These are phyloP conservation scores for Calonectria pseudoturangicola DNA, from an alignment of 2,329 filamentous ascomycete species.

Conservation along the genomic window DNA sequence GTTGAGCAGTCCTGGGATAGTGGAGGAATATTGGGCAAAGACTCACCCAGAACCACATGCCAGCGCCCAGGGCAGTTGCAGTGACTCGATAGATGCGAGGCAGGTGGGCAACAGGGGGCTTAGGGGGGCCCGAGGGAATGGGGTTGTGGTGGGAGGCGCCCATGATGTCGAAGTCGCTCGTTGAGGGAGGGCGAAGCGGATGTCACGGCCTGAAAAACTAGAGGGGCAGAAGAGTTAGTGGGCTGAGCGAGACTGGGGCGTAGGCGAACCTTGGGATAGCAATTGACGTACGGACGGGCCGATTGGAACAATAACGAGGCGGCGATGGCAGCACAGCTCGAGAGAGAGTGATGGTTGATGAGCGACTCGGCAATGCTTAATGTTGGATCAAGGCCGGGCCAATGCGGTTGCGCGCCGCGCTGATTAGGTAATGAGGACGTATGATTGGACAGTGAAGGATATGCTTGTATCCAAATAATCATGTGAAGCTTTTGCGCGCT, in stretches of 20 bases:
- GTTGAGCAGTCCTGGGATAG: not conserved
- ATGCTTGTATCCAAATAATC: not conserved
- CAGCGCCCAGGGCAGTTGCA: slow-evolving; percentile 90
- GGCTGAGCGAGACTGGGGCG: not conserved
- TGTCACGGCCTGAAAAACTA: slow-evolving; percentile 18
- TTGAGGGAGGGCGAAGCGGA: slow-evolving; percentile 17
- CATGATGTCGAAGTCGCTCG: slow-evolving; percentile 48
- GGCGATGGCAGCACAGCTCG: slow-evolving; percentile 37
- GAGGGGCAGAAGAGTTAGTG: not conserved
- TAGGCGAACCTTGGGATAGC: rapidly evolving
- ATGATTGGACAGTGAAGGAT: slow-evolving; percentile 42
- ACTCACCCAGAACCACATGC: slow-evolving; percentile 99
- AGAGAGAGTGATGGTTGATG: slow-evolving; percentile 22
- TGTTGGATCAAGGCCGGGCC: slow-evolving; percentile 47
- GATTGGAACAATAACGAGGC: slow-evolving; percentile 48
- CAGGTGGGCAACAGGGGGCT: slow-evolving; percentile 69
- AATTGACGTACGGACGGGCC: slow-evolving; percentile 48
- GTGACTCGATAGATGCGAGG: slow-evolving; percentile 85
- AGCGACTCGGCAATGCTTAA: slow-evolving; percentile 37
- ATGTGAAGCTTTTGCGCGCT: not conserved
- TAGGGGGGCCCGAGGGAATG: slow-evolving; percentile 60
- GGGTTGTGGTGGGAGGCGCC: slow-evolving; percentile 50
- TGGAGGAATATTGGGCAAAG: not conserved
- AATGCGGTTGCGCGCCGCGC: slow-evolving; percentile 36
- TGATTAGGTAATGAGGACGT: slow-evolving; percentile 51